These are phyloP conservation scores for Fusarium aywerte DNA, from an alignment of 2,329 filamentous ascomycete genomes.

Conservation along the genomic window DNA sequence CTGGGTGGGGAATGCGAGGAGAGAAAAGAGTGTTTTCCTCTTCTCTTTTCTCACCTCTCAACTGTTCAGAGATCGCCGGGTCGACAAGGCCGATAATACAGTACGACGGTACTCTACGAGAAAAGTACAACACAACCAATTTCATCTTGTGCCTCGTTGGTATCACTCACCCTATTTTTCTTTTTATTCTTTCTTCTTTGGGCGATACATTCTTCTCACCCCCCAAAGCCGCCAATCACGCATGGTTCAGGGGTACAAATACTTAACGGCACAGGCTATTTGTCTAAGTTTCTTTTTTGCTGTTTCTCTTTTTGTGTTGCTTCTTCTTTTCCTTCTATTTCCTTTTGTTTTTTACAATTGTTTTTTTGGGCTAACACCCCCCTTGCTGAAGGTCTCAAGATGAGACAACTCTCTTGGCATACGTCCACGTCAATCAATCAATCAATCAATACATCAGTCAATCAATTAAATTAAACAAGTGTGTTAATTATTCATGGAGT, in stretches of 20 bases:
- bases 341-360: constrained; percentile 9
- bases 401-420: constrained; percentile 44
- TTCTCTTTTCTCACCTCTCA: constrained; percentile 26
- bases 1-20: constrained; percentile 26
- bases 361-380: constrained; percentile 14
- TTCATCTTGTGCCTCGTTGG: constrained; percentile 1
- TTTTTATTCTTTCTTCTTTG: neutral
- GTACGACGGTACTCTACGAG: constrained; percentile 1
- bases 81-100: constrained; percentile 7
- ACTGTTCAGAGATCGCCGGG: constrained; percentile 5
- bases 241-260: neutral
- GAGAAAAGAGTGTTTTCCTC: constrained; percentile 22
- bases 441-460: constrained; percentile 10
- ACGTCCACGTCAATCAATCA: constrained; percentile 44
- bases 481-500: constrained; percentile 11
- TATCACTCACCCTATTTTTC: neutral
- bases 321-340: neutral
- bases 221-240: constrained; percentile 24
- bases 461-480: neutral
- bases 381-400: constrained; percentile 37
- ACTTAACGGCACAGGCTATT: constrained; percentile 6
- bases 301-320: constrained; percentile 3
- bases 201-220: constrained; percentile 1
- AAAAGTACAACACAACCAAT: constrained; percentile 11
- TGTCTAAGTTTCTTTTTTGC: neutral